Evolutionary conservation across 257 asterid species (phyloP), one percentile per base, ranked within the genome.

Genomic region (Ehretia macrophylla): DNA sequence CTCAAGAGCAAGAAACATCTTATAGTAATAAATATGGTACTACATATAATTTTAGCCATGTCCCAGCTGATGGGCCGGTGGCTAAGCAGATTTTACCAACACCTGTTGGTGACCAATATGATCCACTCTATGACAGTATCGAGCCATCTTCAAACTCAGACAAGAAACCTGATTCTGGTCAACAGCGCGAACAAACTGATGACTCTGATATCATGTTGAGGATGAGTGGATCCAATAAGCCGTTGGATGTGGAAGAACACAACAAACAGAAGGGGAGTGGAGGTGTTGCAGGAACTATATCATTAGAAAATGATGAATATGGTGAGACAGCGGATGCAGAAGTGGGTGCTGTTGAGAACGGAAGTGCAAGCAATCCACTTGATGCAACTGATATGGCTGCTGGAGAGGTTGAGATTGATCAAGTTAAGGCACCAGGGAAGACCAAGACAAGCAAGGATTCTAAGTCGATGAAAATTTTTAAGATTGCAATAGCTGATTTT

Each of bases 281-380:
- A 67, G 74, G 74, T 63, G 52, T 72, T 59, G 79, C 82, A 51
- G 65, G 63, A 17, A 60, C 75, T 50, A 70, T 64, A 64, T 79
- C 81, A 6, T 35, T 68, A 40, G 89, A 81, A 63, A 75, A 79
- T 63, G 95, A 88, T 66, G 97, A 86, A 72, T 78, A 37, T 68
- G 99, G 94, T 39, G 99, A 88, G 86, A 88, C 91, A 12, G 91
- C 91, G 39, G 99, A 86, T 45, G 82, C 82, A 55, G 96, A 81
- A 75, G 84, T 83, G 4, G 98, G 85, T 20, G 90, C 68, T 27
- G 81, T 84, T 67, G 85, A 82, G 76, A 80, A 76, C 71, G 85
- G 69, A 69, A 82, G 86, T 82, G 78, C 79, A 51, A 83, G 88
- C 69, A 74, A 74, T 75, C 80, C 86, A 59, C 69, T 77, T 63